Evolutionary conservation across 1,139 yeast genomes (phyloP).

Genomic region (Zygosaccharomyces sapae): DNA sequence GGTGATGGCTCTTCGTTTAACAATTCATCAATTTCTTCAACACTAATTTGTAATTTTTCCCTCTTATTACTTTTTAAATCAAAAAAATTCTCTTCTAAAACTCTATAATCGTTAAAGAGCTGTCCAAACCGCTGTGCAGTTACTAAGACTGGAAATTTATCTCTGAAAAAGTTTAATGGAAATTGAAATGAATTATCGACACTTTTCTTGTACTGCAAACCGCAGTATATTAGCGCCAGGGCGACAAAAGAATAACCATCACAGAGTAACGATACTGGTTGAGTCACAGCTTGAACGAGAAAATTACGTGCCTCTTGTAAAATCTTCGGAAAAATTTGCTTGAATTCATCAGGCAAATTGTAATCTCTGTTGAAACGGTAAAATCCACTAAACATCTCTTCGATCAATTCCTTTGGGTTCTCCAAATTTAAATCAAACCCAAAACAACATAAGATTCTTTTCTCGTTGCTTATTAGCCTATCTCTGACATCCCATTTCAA

Average conservation of each 20-base stretch:
- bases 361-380: conserved; percentile 34
- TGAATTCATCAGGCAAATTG: conserved; percentile 29
- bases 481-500: conserved; percentile 38
- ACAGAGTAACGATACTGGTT: conserved; percentile 35
- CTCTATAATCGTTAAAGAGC: conserved; percentile 31
- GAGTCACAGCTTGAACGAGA: conserved; percentile 37
- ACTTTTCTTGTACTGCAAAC: conserved; percentile 30
- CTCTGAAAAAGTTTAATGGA: conserved; percentile 32
- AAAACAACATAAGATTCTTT: conserved; percentile 30
- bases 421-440: conserved; percentile 36
- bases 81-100: conserved; percentile 35
- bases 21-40: conserved; percentile 24
- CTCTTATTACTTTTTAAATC: conserved; percentile 36
- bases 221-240: conserved; percentile 32
- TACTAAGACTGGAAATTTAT: conserved; percentile 28
- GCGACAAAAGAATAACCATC: conserved; percentile 35
- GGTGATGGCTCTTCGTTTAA: conserved; percentile 24
- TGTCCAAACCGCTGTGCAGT: conserved; percentile 25
- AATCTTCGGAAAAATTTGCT: conserved; percentile 30
- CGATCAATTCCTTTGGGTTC: conserved; percentile 36
- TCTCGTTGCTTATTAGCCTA: conserved; percentile 33
- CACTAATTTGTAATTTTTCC: conserved; percentile 29
- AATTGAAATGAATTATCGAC: conserved; percentile 29
- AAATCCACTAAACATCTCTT: conserved; percentile 35
- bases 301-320: conserved; percentile 35